Conservation (phyloP, 345 rosid species). For the Euphorbia peplus region DNA sequence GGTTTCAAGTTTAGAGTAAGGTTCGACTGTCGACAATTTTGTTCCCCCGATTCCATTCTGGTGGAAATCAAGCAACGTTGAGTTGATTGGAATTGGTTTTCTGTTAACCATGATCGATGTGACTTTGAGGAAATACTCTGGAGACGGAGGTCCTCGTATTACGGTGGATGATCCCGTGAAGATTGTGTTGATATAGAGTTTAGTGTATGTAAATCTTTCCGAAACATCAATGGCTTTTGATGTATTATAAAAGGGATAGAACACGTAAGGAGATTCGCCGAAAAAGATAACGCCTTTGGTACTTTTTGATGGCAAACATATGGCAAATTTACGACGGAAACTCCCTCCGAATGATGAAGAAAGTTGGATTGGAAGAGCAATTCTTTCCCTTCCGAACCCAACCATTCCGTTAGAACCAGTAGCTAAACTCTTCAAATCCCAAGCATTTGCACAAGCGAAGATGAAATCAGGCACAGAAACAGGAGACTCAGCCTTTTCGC, state of each 20-base stretch:
- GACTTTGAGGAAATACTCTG: conserved; percentile 22
- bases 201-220: conserved; percentile 5
- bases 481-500: neutral
- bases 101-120: conserved; percentile 17
- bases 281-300: conserved; percentile 18
- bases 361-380: conserved; percentile 12
- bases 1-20: conserved; percentile 17
- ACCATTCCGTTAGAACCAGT: conserved; percentile 9
- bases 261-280: conserved; percentile 18
- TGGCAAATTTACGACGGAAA: conserved; percentile 14
- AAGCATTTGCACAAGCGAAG: conserved; percentile 14
- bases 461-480: conserved; percentile 18
- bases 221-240: conserved; percentile 17
- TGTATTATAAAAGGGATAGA: conserved; percentile 10
- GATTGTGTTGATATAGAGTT: conserved; percentile 4
- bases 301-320: conserved; percentile 20
- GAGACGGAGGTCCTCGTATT: conserved; percentile 2
- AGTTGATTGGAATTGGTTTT: conserved; percentile 13
- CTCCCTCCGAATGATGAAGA: conserved; percentile 18
- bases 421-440: neutral
- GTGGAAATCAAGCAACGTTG: conserved; percentile 19
- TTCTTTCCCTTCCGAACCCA: conserved; percentile 3
- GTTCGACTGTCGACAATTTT: conserved; percentile 11
- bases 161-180: neutral
- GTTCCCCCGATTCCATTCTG: conserved; percentile 15